Conservation (phyloP, 2,329 filamentous ascomycete species). For the Chrysoporthe austroafricana region DNA sequence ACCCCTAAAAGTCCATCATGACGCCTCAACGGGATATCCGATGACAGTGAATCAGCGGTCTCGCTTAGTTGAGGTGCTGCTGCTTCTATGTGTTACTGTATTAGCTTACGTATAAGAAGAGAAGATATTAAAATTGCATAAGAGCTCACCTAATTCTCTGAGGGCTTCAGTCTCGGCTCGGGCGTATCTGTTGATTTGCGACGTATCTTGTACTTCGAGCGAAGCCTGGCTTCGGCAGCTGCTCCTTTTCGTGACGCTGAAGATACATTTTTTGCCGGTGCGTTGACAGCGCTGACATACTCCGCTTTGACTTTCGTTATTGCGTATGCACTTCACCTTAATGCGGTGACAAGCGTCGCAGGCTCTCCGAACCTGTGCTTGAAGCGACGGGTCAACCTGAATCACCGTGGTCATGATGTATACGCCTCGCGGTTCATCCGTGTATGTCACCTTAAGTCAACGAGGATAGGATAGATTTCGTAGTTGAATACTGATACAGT, state of each 20-base stretch:
- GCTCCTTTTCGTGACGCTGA: background rate
- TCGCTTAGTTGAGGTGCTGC: background rate
- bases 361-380: background rate
- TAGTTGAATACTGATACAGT: background rate
- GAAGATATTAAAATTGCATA: background rate
- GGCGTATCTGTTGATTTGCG: background rate
- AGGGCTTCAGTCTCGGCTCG: background rate
- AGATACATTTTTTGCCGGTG: background rate
- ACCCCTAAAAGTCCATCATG: background rate
- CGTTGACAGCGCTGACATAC: background rate
- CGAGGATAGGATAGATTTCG: background rate
- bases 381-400: slow-evolving; percentile 2
- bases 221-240: background rate
- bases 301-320: background rate
- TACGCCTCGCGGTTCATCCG: background rate
- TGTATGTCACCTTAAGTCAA: background rate
- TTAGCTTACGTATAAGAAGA: background rate
- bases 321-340: slow-evolving; percentile 3
- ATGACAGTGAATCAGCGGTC: background rate
- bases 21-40: background rate
- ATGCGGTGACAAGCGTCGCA: background rate
- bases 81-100: background rate
- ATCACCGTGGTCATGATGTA: background rate
- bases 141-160: background rate
- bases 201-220: background rate